These are phyloP conservation scores for Solioccasus polychromus DNA, from an alignment of 768 basidiomycete genomes.

Conservation along the genomic window DNA sequence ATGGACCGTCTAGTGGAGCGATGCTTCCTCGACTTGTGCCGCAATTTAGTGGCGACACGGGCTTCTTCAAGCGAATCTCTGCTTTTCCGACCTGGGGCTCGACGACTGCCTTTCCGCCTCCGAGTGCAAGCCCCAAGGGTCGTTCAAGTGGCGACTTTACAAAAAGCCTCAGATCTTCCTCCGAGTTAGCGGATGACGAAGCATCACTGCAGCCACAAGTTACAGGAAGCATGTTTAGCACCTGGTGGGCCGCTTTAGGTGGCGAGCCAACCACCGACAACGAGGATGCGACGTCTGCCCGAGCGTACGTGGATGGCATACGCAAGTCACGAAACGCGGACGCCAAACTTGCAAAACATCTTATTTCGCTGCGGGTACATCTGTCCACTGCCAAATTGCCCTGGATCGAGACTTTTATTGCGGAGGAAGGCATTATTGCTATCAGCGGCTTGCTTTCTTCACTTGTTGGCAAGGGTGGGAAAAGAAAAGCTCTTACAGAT, in stretches of 20 bases:
- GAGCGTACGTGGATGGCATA: constrained; percentile 63
- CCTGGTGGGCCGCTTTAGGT: constrained; percentile 73
- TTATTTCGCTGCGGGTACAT: constrained; percentile 81
- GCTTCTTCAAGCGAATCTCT: constrained; percentile 66
- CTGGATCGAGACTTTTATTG: constrained; percentile 75
- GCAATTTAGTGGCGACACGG: constrained; percentile 71
- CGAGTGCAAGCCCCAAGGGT: constrained; percentile 24
- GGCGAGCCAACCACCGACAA: constrained; percentile 38
- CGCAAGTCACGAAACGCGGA: constrained; percentile 52
- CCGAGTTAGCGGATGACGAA: constrained; percentile 24
- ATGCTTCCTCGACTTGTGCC: constrained; percentile 68
- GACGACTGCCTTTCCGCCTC: constrained; percentile 33
- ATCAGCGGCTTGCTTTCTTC: constrained; percentile 56
- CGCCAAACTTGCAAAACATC: constrained; percentile 65
- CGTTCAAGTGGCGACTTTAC: constrained; percentile 41
- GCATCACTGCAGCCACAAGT: constrained; percentile 56
- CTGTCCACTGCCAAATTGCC: constrained; percentile 76
- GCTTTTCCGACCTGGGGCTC: constrained; percentile 57
- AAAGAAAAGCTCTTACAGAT: constrained; percentile 57
- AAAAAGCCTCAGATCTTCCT: constrained; percentile 18
- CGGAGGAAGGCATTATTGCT: constrained; percentile 61
- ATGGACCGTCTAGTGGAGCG: constrained; percentile 56
- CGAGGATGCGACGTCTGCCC: constrained; percentile 47
- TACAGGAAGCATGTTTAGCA: constrained; percentile 74
- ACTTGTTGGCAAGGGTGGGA: constrained; percentile 67